Evolutionary conservation across 257 asterid genomes (phyloP).

Genomic region (Przewalskia tangutica): DNA sequence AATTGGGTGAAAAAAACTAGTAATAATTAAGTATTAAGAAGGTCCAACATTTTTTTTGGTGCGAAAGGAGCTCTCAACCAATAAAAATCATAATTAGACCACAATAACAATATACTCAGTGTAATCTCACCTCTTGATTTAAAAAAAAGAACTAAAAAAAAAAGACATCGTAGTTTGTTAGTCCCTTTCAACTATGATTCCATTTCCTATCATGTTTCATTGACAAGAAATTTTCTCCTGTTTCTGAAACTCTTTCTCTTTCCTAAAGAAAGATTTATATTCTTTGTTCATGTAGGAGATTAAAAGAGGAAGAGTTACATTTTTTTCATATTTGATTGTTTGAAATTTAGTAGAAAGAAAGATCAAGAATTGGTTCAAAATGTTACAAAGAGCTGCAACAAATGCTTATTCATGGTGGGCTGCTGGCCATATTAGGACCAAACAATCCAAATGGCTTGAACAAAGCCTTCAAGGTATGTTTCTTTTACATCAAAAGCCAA

Average conservation of each 20-base stretch:
- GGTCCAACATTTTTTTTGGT: slow-evolving; percentile 10
- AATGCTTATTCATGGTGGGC: slow-evolving; percentile 47
- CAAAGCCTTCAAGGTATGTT: slow-evolving; percentile 32
- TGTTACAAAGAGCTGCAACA: slow-evolving; percentile 43
- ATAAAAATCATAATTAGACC: neutral
- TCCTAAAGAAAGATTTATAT: neutral
- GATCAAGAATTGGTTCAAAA: slow-evolving; percentile 6
- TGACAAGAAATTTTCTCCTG: neutral
- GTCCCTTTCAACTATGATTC: slow-evolving; percentile 1
- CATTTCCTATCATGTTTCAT: neutral
- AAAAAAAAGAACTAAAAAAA: no score
- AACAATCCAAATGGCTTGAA: slow-evolving; percentile 42
- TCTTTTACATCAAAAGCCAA: neutral
- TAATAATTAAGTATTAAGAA: neutral
- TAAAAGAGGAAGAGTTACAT: slow-evolving; percentile 6
- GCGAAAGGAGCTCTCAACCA: slow-evolving; percentile 7
- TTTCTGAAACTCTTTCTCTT: neutral
- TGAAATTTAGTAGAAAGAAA: neutral
- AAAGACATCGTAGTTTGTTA: neutral
- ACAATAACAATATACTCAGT: no score
- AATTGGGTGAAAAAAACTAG: neutral
- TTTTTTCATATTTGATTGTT: no score
- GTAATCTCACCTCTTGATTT: no score
- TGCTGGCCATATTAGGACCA: slow-evolving; percentile 39
- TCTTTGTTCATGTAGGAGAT: neutral